A percentile compares a stretch with the other conserved stretches of the same genome.
Evolutionary conservation across 257 asterid genomes (phyloP).

Genomic region (Gentiana macrophylla): DNA sequence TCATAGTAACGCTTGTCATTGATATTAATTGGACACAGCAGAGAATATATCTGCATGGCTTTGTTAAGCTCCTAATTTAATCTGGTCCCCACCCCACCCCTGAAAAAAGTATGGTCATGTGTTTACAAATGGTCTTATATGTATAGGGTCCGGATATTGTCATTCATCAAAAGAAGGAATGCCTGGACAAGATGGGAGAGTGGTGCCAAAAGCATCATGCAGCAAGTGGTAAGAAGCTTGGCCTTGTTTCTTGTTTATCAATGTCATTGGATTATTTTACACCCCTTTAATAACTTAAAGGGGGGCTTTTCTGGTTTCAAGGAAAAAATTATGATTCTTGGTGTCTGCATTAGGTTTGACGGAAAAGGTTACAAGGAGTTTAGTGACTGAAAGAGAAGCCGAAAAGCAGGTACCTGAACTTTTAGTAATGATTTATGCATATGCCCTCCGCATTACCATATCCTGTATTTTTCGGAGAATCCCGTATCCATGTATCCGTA

Average conservation of each 20-base stretch:
- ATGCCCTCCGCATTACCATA: too few species aligned
- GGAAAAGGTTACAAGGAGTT: slow-evolving; percentile 69
- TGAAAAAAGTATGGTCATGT: too few species aligned
- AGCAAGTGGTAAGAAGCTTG: slow-evolving; percentile 59
- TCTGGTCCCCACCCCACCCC: too few species aligned
- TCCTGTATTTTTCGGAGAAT: too few species aligned
- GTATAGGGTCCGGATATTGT: neutral
- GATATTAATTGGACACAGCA: too few species aligned
- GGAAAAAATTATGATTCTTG: slow-evolving; percentile 1
- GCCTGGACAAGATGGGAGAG: slow-evolving; percentile 28
- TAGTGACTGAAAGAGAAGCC: slow-evolving; percentile 70
- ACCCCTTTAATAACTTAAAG: neutral
- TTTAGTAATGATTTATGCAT: neutral
- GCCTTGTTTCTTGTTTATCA: slow-evolving; percentile 1
- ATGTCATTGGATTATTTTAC: neutral
- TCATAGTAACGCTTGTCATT: neutral
- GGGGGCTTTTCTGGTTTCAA: neutral
- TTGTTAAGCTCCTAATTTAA: too few species aligned
- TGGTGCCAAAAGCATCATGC: slow-evolving; percentile 95
- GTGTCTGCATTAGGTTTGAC: slow-evolving; percentile 55
- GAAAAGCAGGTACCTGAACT: slow-evolving; percentile 60
- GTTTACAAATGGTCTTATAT: too few species aligned
- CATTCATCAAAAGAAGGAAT: neutral
- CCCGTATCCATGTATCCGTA: too few species aligned
- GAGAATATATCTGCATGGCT: too few species aligned